phyloP scores from a whole-genome alignment of 2,329 filamentous ascomycete species.

The Venturia asperata region DNA sequence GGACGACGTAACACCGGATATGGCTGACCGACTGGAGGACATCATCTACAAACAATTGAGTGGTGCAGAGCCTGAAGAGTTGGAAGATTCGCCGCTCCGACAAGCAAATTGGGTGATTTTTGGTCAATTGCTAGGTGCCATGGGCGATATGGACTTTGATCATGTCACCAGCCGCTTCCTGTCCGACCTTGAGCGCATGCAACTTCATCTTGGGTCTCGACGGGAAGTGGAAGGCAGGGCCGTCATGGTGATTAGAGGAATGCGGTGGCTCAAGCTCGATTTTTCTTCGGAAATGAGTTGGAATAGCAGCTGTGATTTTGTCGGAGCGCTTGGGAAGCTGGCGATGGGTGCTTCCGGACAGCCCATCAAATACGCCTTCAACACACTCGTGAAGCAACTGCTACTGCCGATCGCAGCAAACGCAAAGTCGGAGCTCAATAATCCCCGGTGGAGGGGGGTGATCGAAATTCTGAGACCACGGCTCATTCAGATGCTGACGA shows the following conservation, averaged over 20 bases:
- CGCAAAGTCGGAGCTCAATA: slow-evolving; percentile 67
- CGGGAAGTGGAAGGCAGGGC: slow-evolving; percentile 72
- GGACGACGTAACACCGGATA: slow-evolving; percentile 74
- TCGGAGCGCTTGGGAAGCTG: slow-evolving; percentile 71
- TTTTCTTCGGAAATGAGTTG: slow-evolving; percentile 67
- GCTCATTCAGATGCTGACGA: slow-evolving; percentile 75
- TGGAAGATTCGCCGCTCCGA: slow-evolving; percentile 70
- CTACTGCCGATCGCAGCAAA: slow-evolving; percentile 80
- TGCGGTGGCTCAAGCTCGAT: slow-evolving; percentile 80
- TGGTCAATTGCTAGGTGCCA: slow-evolving; percentile 84
- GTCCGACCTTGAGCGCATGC: slow-evolving; percentile 67
- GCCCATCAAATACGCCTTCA: slow-evolving; percentile 88
- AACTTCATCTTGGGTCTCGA: slow-evolving; percentile 69
- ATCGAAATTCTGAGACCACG: slow-evolving; percentile 70
- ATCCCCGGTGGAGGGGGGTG: slow-evolving; percentile 81
- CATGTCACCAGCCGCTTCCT: slow-evolving; percentile 79
- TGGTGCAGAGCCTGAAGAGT: slow-evolving; percentile 74
- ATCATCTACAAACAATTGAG: slow-evolving; percentile 97
- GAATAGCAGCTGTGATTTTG: slow-evolving; percentile 82
- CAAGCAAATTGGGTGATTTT: slow-evolving; percentile 96
- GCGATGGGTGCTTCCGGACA: slow-evolving; percentile 83
- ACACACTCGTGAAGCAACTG: slow-evolving; percentile 80
- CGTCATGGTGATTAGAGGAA: slow-evolving; percentile 79
- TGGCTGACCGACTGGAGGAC: slow-evolving; percentile 87
- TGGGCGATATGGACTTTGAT: slow-evolving; percentile 87